Conservation (phyloP, 2,329 filamentous ascomycete species). For the Penicillium sp. region DNA sequence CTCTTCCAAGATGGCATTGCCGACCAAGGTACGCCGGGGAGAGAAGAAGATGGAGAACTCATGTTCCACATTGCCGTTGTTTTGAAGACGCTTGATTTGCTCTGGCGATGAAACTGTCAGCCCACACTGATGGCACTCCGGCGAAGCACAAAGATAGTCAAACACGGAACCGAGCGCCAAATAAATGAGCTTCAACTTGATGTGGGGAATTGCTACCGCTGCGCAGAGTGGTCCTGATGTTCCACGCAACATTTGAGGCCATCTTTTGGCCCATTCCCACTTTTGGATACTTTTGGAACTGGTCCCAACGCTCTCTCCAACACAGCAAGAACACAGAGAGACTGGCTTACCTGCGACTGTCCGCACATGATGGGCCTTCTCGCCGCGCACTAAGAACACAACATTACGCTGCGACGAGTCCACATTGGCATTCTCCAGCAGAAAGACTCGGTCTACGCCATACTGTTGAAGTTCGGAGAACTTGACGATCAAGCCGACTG, state of each 20-base stretch:
- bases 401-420: slow-evolving; percentile 93
- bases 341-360: slow-evolving; percentile 73
- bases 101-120: slow-evolving; percentile 58
- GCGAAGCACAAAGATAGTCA: slow-evolving; percentile 24
- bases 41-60: slow-evolving; percentile 98
- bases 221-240: slow-evolving; percentile 45
- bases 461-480: slow-evolving; percentile 94
- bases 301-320: slow-evolving; percentile 1
- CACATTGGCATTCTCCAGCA: slow-evolving; percentile 90
- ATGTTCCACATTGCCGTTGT: slow-evolving; percentile 82
- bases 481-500: slow-evolving; percentile 85
- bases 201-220: slow-evolving; percentile 53
- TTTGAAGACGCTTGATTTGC: slow-evolving; percentile 83
- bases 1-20: slow-evolving; percentile 86
- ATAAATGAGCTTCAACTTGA: slow-evolving; percentile 36
- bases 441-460: slow-evolving; percentile 95
- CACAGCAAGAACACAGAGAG: slow-evolving; percentile 6
- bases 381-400: slow-evolving; percentile 85
- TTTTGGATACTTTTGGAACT: background rate
- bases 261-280: slow-evolving; percentile 36
- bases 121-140: slow-evolving; percentile 50
- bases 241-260: slow-evolving; percentile 55
- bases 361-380: slow-evolving; percentile 77
- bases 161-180: slow-evolving; percentile 35
- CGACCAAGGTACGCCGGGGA: slow-evolving; percentile 82